These are phyloP conservation scores for Didymella pomorum DNA, from an alignment of 2,329 filamentous ascomycete genomes.

Conservation along the genomic window DNA sequence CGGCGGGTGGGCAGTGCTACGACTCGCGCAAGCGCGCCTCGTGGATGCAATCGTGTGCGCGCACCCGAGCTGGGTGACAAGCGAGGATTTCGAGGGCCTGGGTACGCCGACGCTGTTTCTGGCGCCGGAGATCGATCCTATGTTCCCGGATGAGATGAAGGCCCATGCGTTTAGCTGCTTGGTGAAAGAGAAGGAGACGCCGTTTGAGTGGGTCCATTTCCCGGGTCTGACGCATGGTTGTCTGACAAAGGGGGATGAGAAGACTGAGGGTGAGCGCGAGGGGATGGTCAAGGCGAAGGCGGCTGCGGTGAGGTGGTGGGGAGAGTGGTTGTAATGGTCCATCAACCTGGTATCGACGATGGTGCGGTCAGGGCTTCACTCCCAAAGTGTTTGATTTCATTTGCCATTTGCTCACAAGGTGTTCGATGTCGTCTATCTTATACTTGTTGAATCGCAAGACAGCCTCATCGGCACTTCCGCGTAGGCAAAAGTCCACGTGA, in stretches of 20 bases:
- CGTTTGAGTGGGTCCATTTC: slow-evolving; percentile 37
- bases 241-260: slow-evolving; percentile 29
- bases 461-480: too few relatives aligned
- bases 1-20: slow-evolving; percentile 48
- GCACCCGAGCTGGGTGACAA: slow-evolving; percentile 28
- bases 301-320: slow-evolving; percentile 22
- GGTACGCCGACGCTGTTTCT: slow-evolving; percentile 31
- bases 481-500: too few relatives aligned
- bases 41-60: slow-evolving; percentile 36
- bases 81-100: slow-evolving; percentile 30
- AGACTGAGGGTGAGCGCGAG: slow-evolving; percentile 26
- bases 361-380: background rate
- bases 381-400: too few relatives aligned
- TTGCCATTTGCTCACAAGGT: too few relatives aligned
- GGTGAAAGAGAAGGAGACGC: slow-evolving; percentile 24
- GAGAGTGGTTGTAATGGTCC: slow-evolving; percentile 15
- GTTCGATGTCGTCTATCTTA: too few relatives aligned
- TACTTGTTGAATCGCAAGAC: too few relatives aligned
- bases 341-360: background rate
- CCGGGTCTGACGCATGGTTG: slow-evolving; percentile 36
- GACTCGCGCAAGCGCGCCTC: slow-evolving; percentile 26
- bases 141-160: slow-evolving; percentile 38
- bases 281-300: slow-evolving; percentile 33
- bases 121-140: slow-evolving; percentile 29
- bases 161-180: slow-evolving; percentile 29